Evolutionary conservation across 2,329 filamentous ascomycete genomes (phyloP).

Genomic region (Trichoderma aggressivum): DNA sequence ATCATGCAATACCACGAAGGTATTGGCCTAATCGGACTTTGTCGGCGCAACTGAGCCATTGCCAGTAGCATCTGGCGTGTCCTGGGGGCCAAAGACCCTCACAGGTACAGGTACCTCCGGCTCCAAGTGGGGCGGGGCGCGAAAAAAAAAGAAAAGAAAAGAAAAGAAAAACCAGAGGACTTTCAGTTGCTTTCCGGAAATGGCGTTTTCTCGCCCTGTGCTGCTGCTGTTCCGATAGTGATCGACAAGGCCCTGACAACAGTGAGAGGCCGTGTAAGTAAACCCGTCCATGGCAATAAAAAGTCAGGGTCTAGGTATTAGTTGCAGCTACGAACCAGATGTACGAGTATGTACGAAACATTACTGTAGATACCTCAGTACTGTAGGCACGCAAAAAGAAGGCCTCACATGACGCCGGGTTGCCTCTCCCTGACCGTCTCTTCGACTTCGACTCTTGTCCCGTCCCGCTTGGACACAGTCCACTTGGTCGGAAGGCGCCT

Average conservation of each 20-base stretch:
- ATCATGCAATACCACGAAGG: slow-evolving; percentile 2
- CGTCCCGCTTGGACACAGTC: not conserved
- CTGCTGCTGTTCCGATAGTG: not conserved
- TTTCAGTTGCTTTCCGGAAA: not conserved
- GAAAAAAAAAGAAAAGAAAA: no score
- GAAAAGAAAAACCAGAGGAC: not conserved
- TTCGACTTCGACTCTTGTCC: not conserved
- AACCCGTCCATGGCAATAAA: not conserved
- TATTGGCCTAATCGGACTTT: slow-evolving; percentile 2
- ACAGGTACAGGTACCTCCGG: not conserved
- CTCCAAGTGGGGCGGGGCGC: not conserved
- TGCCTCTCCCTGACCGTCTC: not conserved
- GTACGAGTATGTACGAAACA: not conserved
- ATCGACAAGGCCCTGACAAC: not conserved
- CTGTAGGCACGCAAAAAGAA: not conserved
- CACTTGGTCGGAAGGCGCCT: not conserved
- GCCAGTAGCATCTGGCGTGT: not conserved
- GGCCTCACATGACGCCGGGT: not conserved
- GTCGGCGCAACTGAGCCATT: not conserved
- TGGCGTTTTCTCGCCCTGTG: not conserved
- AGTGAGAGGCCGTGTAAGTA: not conserved
- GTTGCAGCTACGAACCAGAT: not conserved
- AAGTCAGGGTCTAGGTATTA: not conserved
- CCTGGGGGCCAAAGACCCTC: not conserved
- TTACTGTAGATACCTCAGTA: not conserved